phyloP scores from a whole-genome alignment of 371 early-diverging fungal genomes.

The Rhizopus sp. region DNA sequence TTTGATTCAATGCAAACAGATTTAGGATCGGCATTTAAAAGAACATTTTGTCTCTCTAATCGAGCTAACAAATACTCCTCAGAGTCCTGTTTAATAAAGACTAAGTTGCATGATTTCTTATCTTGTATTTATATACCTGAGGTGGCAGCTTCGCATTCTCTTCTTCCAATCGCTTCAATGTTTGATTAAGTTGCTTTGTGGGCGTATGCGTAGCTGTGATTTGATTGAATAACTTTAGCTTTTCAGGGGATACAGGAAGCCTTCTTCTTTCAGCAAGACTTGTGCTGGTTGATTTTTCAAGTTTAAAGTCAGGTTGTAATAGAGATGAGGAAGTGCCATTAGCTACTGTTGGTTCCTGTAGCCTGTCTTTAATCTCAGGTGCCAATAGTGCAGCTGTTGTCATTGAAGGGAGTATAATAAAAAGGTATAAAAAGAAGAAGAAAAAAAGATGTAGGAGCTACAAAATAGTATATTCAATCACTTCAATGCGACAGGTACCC shows the following conservation, averaged over 20 bases:
- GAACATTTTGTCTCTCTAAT: conserved; percentile 60
- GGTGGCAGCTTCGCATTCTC: conserved; percentile 50
- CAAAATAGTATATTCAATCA: not conserved
- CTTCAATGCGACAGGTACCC: too few species aligned
- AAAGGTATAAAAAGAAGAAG: conserved; percentile 6
- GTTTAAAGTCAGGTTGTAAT: conserved; percentile 6
- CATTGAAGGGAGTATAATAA: not conserved
- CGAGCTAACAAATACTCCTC: conserved; percentile 59
- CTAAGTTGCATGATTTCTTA: not conserved
- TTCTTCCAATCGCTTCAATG: conserved; percentile 36
- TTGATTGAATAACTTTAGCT: conserved; percentile 17
- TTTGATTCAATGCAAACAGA: conserved; percentile 61
- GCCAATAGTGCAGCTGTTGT: conserved; percentile 22
- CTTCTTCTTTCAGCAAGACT: conserved; percentile 30
- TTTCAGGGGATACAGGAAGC: conserved; percentile 17
- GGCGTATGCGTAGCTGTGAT: not conserved
- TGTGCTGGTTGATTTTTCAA: conserved; percentile 23
- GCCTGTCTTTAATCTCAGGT: conserved; percentile 32
- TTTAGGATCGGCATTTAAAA: conserved; percentile 62
- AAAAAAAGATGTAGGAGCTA: conserved; percentile 4
- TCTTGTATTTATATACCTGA: conserved; percentile 32
- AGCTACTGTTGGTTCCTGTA: conserved; percentile 35
- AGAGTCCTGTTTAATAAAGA: conserved; percentile 43
- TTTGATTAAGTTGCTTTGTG: conserved; percentile 12
- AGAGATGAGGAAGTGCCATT: conserved; percentile 8